These are phyloP conservation scores for Wallacemonas sp. DNA, from an alignment of 208 protist species.

Conservation along the genomic window DNA sequence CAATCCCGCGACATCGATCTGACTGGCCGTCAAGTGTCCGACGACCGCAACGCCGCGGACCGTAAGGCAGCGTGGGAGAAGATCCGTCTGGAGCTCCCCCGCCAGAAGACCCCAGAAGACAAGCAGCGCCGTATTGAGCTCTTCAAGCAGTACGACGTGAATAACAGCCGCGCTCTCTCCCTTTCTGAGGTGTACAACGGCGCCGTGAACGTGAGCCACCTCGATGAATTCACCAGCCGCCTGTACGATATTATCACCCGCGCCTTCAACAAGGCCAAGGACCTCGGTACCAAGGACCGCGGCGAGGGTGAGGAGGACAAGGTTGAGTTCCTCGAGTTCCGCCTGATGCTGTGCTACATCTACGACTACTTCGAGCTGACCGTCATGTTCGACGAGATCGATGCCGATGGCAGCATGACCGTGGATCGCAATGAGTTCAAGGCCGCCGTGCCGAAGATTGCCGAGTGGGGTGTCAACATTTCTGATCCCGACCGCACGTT, in stretches of 20 bases:
- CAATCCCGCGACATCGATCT: conserved; percentile 2
- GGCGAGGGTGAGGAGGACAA: conserved; percentile 22
- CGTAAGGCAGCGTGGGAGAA: too few species aligned
- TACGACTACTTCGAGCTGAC: conserved; percentile 27
- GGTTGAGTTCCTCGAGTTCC: conserved; percentile 52
- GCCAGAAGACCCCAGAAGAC: conserved; percentile 22
- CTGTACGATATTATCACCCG: conserved; percentile 39
- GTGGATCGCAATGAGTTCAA: conserved; percentile 43
- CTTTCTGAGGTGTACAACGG: conserved; percentile 23
- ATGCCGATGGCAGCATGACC: conserved; percentile 36
- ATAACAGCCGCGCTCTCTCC: conserved; percentile 17
- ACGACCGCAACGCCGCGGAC: not conserved
- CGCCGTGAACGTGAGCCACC: conserved; percentile 26
- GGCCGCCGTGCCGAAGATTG: conserved; percentile 31
- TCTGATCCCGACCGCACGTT: conserved; percentile 30
- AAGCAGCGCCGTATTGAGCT: conserved; percentile 29
- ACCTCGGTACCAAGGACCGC: conserved; percentile 21
- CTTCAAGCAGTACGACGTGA: conserved; percentile 28
- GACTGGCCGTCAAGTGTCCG: not conserved
- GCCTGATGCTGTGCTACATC: conserved; percentile 36
- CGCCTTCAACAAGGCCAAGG: conserved; percentile 57
- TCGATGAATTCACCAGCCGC: conserved; percentile 33
- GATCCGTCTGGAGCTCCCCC: too few species aligned
- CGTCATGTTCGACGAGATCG: conserved; percentile 52
- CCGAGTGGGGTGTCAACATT: conserved; percentile 36